These are phyloP conservation scores for Xerocomellus amylosporus DNA, from an alignment of 768 basidiomycete species.

Conservation along the genomic window DNA sequence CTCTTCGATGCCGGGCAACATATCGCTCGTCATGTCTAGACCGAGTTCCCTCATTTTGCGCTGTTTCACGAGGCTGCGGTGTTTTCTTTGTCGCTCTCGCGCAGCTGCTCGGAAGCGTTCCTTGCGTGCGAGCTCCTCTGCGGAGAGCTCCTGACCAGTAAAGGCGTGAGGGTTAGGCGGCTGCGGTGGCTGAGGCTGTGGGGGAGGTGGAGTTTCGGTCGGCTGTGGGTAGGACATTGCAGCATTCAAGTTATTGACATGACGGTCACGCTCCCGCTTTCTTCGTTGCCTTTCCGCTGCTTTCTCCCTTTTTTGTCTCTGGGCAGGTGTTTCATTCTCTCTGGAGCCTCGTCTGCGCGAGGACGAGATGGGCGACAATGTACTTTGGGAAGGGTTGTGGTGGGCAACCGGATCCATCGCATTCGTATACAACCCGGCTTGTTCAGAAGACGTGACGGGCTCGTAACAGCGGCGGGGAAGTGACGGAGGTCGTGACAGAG, in stretches of 20 bases:
- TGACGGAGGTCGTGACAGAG: slow-evolving; percentile 35
- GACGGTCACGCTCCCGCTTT: slow-evolving; percentile 71
- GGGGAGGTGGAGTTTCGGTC: slow-evolving; percentile 31
- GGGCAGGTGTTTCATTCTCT: slow-evolving; percentile 71
- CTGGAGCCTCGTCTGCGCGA: slow-evolving; percentile 54
- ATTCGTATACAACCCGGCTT: slow-evolving; percentile 27
- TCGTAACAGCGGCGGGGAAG: slow-evolving; percentile 35
- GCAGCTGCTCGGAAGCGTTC: slow-evolving; percentile 76
- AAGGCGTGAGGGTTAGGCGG: slow-evolving; percentile 19
- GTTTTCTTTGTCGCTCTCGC: slow-evolving; percentile 78
- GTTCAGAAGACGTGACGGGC: slow-evolving; percentile 29
- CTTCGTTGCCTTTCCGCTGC: slow-evolving; percentile 82
- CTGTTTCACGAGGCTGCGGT: slow-evolving; percentile 74
- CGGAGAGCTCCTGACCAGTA: slow-evolving; percentile 41
- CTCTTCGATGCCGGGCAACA: slow-evolving; percentile 62
- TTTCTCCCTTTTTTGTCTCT: slow-evolving; percentile 78
- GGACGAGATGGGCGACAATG: slow-evolving; percentile 30
- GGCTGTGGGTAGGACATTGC: slow-evolving; percentile 41
- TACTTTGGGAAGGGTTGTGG: slow-evolving; percentile 33
- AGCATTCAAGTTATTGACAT: slow-evolving; percentile 40
- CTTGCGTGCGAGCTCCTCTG: slow-evolving; percentile 64
- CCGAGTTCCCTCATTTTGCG: slow-evolving; percentile 81
- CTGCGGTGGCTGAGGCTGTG: slow-evolving; percentile 34
- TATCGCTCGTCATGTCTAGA: slow-evolving; percentile 75
- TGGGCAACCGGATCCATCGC: slow-evolving; percentile 34